Conservation (phyloP, 257 asterid species). For the Verbena officinalis region DNA sequence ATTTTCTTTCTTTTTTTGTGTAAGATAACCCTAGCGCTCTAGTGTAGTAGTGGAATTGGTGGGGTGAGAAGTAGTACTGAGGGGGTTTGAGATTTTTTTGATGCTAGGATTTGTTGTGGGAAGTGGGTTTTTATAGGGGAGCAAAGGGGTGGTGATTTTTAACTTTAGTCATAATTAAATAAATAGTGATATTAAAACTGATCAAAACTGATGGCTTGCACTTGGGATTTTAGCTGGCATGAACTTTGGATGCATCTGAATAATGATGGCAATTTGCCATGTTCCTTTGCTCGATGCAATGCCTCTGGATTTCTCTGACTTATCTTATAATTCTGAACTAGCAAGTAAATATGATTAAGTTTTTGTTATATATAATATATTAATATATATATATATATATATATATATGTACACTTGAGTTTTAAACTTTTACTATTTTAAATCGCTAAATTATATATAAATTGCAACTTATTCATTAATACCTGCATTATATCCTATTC, state of each 20-base stretch:
- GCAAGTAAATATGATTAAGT: too few species aligned
- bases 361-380: not conserved
- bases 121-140: not conserved
- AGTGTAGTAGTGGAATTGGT: too few species aligned
- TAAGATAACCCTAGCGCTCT: too few species aligned
- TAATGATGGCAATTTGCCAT: conserved; percentile 43
- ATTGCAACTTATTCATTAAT: too few species aligned
- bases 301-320: conserved; percentile 7
- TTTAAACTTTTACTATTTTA: too few species aligned
- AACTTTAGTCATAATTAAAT: conserved; percentile 4
- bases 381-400: not conserved
- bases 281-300: conserved; percentile 22
- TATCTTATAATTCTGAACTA: not conserved
- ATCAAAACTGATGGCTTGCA: conserved; percentile 22
- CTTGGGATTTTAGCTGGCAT: conserved; percentile 47
- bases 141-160: not conserved
- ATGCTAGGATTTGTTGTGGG: not conserved
- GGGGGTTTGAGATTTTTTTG: not conserved
- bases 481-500: too few species aligned
- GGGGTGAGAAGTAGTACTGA: too few species aligned
- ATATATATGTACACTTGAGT: too few species aligned
- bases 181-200: too few species aligned
- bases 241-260: conserved; percentile 31
- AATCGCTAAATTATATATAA: too few species aligned
- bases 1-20: too few species aligned